Conservation (phyloP, 1,284 basidiomycete genomes). For the Boletus hoseneyae region DNA sequence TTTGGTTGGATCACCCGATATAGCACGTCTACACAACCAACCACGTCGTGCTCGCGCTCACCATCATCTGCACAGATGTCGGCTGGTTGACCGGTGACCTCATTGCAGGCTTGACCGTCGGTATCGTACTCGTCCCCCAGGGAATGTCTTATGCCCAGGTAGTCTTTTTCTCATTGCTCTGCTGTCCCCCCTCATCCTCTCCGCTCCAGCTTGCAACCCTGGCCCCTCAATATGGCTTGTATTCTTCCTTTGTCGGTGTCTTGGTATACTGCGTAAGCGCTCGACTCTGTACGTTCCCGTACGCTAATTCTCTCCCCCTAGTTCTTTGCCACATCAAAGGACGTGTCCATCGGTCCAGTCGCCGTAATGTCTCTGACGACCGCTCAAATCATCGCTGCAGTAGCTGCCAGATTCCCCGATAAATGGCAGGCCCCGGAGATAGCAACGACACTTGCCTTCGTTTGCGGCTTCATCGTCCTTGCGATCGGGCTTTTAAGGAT, state of each 20-base stretch:
- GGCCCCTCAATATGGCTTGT: slow-evolving; percentile 86
- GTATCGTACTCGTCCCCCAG: slow-evolving; percentile 89
- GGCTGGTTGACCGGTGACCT: slow-evolving; percentile 79
- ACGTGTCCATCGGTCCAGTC: slow-evolving; percentile 94
- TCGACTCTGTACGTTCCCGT: slow-evolving; percentile 21
- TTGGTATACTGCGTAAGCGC: slow-evolving; percentile 71
- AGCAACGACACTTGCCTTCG: slow-evolving; percentile 82
- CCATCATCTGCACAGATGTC: slow-evolving; percentile 43
- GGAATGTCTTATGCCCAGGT: slow-evolving; percentile 80
- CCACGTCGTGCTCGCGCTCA: not conserved
- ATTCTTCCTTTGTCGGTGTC: slow-evolving; percentile 92
- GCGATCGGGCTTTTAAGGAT: slow-evolving; percentile 88
- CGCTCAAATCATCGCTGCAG: slow-evolving; percentile 74
- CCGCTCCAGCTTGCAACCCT: slow-evolving; percentile 75
- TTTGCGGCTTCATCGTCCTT: slow-evolving; percentile 92
- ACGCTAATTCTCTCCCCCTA: slow-evolving; percentile 30
- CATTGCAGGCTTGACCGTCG: slow-evolving; percentile 88
- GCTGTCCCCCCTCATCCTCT: not conserved
- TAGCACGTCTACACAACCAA: slow-evolving; percentile 45
- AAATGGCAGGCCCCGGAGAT: slow-evolving; percentile 70
- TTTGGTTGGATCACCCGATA: slow-evolving; percentile 81
- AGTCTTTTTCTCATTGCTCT: not conserved
- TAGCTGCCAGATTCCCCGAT: slow-evolving; percentile 51
- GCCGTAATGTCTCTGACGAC: slow-evolving; percentile 96
- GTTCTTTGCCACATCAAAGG: slow-evolving; percentile 93